phyloP scores from a whole-genome alignment of 2,329 filamentous ascomycete species.

The Gyromitra esculenta region DNA sequence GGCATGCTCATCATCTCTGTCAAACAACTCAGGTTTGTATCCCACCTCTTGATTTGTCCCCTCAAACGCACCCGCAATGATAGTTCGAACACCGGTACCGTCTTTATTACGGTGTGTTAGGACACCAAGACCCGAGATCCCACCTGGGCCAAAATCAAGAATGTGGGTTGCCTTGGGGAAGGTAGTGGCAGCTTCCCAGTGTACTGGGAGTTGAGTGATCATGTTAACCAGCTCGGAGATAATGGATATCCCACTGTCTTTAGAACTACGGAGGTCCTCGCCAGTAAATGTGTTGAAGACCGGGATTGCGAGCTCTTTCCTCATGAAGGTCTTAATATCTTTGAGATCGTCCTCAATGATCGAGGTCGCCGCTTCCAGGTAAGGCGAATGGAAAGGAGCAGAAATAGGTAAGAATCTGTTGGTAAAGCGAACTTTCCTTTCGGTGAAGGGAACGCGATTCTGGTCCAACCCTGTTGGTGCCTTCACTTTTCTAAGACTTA shows the following conservation, averaged over 20 bases:
- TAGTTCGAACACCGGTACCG: constrained; percentile 94
- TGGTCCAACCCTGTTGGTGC: constrained; percentile 97
- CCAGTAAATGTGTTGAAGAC: constrained; percentile 92
- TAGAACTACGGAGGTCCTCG: constrained; percentile 77
- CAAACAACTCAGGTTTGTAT: constrained; percentile 97
- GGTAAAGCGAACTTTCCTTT: constrained; percentile 94
- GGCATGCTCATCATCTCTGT: constrained; percentile 92
- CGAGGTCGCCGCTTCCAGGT: constrained; percentile 81
- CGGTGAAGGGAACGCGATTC: constrained; percentile 89
- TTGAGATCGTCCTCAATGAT: constrained; percentile 88
- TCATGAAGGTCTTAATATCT: constrained; percentile 76
- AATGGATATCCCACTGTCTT: constrained; percentile 73
- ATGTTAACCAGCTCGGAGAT: constrained; percentile 87
- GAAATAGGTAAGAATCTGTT: constrained; percentile 98
- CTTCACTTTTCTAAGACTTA: constrained; percentile 95
- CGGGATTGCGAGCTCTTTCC: constrained; percentile 77
- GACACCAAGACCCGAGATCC: constrained; percentile 93
- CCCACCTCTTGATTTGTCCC: constrained; percentile 90
- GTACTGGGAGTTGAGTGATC: constrained; percentile 91
- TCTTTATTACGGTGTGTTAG: constrained; percentile 99
- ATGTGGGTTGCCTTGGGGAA: constrained; percentile 94
- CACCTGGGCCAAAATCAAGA: constrained; percentile 94
- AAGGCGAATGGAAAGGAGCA: constrained; percentile 97
- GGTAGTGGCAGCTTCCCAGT: constrained; percentile 94
- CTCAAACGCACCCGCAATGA: constrained; percentile 91